A percentile compares a stretch with the other conserved stretches of the same genome.
Evolutionary conservation across 441 rosid genomes (phyloP).

Genomic region (Brassica balearica): DNA sequence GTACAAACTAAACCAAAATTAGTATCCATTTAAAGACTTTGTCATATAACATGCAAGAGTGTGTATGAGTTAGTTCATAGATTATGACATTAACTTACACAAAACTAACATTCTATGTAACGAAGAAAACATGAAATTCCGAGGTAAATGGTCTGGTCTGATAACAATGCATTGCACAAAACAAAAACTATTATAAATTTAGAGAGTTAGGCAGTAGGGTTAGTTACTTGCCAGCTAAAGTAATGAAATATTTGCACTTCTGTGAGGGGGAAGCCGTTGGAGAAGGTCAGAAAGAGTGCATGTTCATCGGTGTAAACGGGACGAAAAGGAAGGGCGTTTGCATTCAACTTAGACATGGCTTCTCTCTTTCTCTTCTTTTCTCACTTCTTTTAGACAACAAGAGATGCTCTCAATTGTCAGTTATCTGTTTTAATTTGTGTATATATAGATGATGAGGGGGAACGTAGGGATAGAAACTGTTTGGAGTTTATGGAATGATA

Average conservation of each 20-base stretch:
- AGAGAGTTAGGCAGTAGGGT: not conserved
- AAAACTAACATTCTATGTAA: not conserved
- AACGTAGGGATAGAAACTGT: not conserved
- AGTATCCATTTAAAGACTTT: not conserved
- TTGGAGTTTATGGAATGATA: not conserved
- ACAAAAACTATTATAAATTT: not conserved
- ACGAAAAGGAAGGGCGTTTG: not conserved
- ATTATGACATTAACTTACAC: not conserved
- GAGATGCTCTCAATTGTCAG: not conserved
- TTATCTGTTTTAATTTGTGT: not conserved
- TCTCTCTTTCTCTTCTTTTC: not conserved
- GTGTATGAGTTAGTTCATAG: not conserved
- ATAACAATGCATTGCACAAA: no score
- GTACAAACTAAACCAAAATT: not conserved
- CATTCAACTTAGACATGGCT: not conserved
- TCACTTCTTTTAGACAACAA: not conserved
- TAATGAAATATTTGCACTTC: not conserved
- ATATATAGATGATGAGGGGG: not conserved
- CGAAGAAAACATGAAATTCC: no score
- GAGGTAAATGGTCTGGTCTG: no score
- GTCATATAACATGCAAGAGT: not conserved
- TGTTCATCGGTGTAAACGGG: not conserved
- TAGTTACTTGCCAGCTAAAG: slow-evolving; percentile 21
- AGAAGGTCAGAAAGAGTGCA: slow-evolving; percentile 5
- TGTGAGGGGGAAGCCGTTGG: slow-evolving; percentile 30